phyloP scores from a whole-genome alignment of 1,284 basidiomycete genomes.

The Ceratobasidium sp. region DNA sequence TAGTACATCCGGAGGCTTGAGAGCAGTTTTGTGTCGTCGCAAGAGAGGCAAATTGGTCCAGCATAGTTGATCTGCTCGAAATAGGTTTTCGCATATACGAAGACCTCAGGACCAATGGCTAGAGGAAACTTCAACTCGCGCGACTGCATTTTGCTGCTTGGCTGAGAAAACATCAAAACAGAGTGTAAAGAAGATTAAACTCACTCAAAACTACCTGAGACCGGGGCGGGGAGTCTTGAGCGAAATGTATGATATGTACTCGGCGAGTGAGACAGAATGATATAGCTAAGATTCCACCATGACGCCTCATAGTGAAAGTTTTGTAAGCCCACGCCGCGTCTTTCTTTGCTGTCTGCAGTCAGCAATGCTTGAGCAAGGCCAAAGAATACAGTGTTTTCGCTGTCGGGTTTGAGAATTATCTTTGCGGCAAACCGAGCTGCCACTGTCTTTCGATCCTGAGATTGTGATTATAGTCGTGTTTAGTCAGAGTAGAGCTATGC shows the following conservation, averaged over 20 bases:
- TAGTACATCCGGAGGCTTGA: conserved; percentile 47
- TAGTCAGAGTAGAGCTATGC: neutral
- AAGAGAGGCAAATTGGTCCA: conserved; percentile 28
- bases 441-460: neutral
- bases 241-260: conserved; percentile 6
- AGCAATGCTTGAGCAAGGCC: neutral
- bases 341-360: neutral
- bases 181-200: neutral
- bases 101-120: conserved; percentile 46
- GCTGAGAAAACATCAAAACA: neutral
- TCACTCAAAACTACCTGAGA: neutral
- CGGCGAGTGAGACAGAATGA: neutral
- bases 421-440: neutral
- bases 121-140: conserved; percentile 45
- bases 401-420: neutral
- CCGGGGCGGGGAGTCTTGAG: neutral
- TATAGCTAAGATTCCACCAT: neutral
- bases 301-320: neutral
- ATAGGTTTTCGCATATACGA: conserved; percentile 42
- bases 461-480: no score
- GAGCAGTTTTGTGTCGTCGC: conserved; percentile 46
- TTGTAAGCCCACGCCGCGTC: neutral
- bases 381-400: neutral
- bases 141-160: neutral
- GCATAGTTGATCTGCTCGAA: neutral